Evolutionary conservation across 2,329 filamentous ascomycete species (phyloP), one percentile per base, ranked within the genome.

Genomic region (Furcasterigmium sp.): DNA sequence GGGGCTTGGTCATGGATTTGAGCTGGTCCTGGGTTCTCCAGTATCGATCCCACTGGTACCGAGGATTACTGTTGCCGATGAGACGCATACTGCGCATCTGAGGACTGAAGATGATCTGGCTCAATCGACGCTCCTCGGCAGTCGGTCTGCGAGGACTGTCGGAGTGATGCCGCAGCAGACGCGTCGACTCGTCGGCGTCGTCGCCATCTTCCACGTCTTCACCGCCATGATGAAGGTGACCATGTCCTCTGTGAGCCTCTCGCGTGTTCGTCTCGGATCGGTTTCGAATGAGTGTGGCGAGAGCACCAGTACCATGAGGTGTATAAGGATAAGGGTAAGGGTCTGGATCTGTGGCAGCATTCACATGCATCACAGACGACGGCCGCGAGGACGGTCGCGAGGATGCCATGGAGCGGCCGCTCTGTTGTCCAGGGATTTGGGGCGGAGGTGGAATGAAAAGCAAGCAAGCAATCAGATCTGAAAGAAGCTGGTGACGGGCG

Each of bases 41-140:
- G 61, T 95, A 96, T 47, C 76, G 77, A 58, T 90, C 84, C 85
- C 90, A 96, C 49, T 78, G 78, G 65, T 95, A 95, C 47, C 87
- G 72, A 15, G 88, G 87, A 60, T 93, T 96, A 52, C 80, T 88
- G 55, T 87, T 87, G 34, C 91, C 91, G 60, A 96, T 95, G 54
- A 97, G 73, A 43, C 88, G 78, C 77, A 90, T 86, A 57, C 85
- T 90, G 49, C 87, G 76, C 75, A 90, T 85, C 60, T 87, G 80
- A 3, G 84, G 82, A n/a, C 76, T 78, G 55, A 76, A 73, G 42
- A 85, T 74, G 46, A 84, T 68, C 48, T 73, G 70, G 45, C 67
- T 78, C 40, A 83, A 61, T 18, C 80, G 77, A 25, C 75, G 75
- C 61, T 83, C 80, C 42, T 82, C 76, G 35, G 65, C 61, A 37